These are phyloP conservation scores for Mollisia scopiformis DNA, from an alignment of 2,329 filamentous ascomycete genomes.

Conservation along the genomic window DNA sequence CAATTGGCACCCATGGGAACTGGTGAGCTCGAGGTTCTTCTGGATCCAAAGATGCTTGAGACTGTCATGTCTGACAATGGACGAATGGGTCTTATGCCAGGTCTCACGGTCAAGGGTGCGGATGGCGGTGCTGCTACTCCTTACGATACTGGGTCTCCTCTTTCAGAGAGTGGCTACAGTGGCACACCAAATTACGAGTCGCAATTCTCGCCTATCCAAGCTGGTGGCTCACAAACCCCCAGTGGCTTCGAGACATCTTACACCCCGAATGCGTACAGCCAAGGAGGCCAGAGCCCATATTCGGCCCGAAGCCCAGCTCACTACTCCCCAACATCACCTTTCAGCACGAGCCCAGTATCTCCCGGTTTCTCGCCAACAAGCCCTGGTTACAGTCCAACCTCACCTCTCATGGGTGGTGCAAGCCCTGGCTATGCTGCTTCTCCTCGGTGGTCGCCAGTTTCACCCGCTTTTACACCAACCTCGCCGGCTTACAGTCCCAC, in stretches of 20 bases:
- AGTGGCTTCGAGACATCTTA: conserved; percentile 67
- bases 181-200: conserved; percentile 60
- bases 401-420: conserved; percentile 58
- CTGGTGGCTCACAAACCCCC: conserved; percentile 71
- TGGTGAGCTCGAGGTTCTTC: conserved; percentile 89
- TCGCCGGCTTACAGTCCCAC: conserved; percentile 39
- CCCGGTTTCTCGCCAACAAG: conserved; percentile 42
- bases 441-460: conserved; percentile 63
- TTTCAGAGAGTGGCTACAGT: conserved; percentile 71
- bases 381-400: conserved; percentile 48
- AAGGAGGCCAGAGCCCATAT: conserved; percentile 37
- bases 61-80: conserved; percentile 94
- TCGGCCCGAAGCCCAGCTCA: conserved; percentile 58
- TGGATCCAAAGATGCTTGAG: conserved; percentile 94
- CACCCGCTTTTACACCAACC: conserved; percentile 41
- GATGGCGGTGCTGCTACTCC: conserved; percentile 88
- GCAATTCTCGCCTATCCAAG: conserved; percentile 79
- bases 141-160: conserved; percentile 85
- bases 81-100: conserved; percentile 79
- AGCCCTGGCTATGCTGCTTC: conserved; percentile 53
- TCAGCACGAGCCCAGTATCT: conserved; percentile 51
- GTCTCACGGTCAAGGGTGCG: conserved; percentile 75
- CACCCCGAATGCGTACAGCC: conserved; percentile 66
- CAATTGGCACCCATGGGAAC: conserved; percentile 97
- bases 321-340: conserved; percentile 71